phyloP scores from a whole-genome alignment of 2,329 filamentous ascomycete genomes.

The Calonectria pseudoreteaudii region DNA sequence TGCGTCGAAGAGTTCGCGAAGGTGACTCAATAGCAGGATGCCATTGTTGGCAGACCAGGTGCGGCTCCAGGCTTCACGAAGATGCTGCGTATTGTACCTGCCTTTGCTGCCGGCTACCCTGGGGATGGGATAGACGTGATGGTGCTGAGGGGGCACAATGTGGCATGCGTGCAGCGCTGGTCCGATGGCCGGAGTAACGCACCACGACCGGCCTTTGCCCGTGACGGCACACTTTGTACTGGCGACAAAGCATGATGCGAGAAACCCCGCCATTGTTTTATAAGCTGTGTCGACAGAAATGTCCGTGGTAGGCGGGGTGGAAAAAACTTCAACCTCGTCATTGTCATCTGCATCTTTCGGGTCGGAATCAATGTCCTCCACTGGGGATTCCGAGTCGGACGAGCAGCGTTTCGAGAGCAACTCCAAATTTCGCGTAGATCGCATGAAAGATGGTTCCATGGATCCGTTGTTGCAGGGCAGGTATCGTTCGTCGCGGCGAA shows the following conservation, averaged over 20 bases:
- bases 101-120: background rate
- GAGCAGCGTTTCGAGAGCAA: conserved; percentile 1
- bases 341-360: background rate
- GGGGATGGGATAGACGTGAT: conserved; percentile 28
- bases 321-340: background rate
- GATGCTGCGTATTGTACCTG: background rate
- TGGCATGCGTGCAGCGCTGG: conserved; percentile 34
- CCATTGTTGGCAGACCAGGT: conserved; percentile 29
- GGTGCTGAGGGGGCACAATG: conserved; percentile 35
- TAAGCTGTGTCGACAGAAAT: background rate
- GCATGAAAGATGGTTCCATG: background rate
- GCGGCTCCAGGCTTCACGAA: conserved; percentile 18
- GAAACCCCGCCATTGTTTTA: background rate
- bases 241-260: conserved; percentile 5
- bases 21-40: conserved; percentile 30
- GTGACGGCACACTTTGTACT: conserved; percentile 24
- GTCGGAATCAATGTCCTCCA: background rate
- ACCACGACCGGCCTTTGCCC: conserved; percentile 29
- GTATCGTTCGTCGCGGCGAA: conserved; percentile 22
- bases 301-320: conserved; percentile 3
- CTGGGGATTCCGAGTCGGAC: conserved; percentile 8
- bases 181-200: conserved; percentile 15
- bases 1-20: conserved; percentile 34
- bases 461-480: background rate
- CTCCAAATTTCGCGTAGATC: background rate